Evolutionary conservation across 2,329 filamentous ascomycete species (phyloP).

Genomic region (Exophiala xenobiotica): DNA sequence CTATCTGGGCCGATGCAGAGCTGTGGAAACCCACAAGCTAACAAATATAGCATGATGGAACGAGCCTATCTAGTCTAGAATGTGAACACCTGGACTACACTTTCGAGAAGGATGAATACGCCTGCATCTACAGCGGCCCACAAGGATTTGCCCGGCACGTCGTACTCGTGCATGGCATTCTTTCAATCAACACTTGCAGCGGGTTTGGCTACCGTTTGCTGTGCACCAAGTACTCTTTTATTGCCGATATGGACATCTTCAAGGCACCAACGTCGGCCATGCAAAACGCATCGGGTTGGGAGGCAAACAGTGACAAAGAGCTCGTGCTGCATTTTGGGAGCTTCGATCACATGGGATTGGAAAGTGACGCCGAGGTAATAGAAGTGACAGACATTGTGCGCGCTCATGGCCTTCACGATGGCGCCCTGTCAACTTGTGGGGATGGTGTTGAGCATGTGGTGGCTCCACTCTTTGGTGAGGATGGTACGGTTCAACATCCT

Average conservation of each 20-base stretch:
- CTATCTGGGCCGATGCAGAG: no score
- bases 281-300: no score
- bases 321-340: constrained; percentile 18
- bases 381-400: constrained; percentile 11
- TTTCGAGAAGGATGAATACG: constrained; percentile 12
- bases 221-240: constrained; percentile 16
- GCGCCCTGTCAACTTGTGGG: not conserved
- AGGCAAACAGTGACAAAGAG: constrained; percentile 7
- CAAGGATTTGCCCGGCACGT: constrained; percentile 1
- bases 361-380: constrained; percentile 15
- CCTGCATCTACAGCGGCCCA: not conserved
- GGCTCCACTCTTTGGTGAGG: not conserved
- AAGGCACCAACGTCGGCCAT: not conserved
- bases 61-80: not conserved
- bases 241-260: not conserved
- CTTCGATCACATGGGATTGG: constrained; percentile 16
- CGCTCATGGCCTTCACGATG: not conserved
- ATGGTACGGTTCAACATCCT: no score
- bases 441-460: not conserved
- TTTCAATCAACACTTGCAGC: not conserved
- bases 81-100: constrained; percentile 5
- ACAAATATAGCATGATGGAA: not conserved
- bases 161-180: constrained; percentile 14
- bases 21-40: no score
- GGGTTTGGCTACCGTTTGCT: not conserved